Percentiles rank a stretch among this genome's conserved stretches.
phyloP scores from a whole-genome alignment of 129 eudicot species.

The Flaveria bidentis region DNA sequence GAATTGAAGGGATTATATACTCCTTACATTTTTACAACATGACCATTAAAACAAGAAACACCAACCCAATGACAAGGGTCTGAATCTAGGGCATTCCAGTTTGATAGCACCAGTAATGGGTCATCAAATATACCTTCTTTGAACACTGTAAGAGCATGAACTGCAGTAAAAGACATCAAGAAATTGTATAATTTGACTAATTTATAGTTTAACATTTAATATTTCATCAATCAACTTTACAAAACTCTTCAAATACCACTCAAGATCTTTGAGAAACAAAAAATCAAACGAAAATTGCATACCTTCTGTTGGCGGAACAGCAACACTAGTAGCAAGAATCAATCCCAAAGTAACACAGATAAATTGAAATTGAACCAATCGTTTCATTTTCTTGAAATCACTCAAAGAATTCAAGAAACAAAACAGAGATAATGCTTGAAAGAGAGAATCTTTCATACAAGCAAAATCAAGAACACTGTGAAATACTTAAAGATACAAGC shows the following conservation, averaged over 20 bases:
- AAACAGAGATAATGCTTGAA: not conserved
- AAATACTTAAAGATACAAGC: constrained; percentile 24
- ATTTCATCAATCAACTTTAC: not conserved
- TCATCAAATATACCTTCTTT: constrained; percentile 91
- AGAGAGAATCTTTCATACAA: constrained; percentile 27
- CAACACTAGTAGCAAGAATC: constrained; percentile 39
- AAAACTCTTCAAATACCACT: constrained; percentile 14
- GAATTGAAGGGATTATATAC: not conserved
- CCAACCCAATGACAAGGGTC: constrained; percentile 92
- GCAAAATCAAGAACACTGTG: not conserved
- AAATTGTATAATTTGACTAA: constrained; percentile 2
- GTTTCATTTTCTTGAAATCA: constrained; percentile 45
- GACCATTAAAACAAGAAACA: constrained; percentile 64
- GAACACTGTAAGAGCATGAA: constrained; percentile 71
- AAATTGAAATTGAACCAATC: constrained; percentile 40
- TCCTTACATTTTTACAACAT: constrained; percentile 79
- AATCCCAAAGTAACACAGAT: constrained; percentile 51
- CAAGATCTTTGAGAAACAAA: constrained; percentile 39
- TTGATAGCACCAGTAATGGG: constrained; percentile 69
- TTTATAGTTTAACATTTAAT: not conserved
- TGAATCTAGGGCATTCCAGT: constrained; percentile 77
- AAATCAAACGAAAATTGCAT: constrained; percentile 21
- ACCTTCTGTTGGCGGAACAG: constrained; percentile 75
- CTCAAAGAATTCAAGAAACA: constrained; percentile 10
- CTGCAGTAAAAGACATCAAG: constrained; percentile 43